Base-by-base conservation (phyloP, 352 stramenopile genomes). In the Globisporangium cylindrosporum region DNA sequence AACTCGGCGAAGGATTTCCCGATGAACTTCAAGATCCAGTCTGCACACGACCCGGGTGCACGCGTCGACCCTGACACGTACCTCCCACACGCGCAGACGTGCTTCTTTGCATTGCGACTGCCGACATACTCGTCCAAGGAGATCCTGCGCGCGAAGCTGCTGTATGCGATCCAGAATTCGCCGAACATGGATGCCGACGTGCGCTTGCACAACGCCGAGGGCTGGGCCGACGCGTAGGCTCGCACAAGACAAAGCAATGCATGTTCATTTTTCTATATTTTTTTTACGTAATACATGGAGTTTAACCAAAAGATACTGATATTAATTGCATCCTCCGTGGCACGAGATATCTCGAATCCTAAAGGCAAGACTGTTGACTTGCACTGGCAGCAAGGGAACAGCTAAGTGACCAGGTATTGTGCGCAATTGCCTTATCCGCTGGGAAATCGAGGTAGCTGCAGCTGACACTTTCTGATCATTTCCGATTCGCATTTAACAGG, bases 61-160 rank as follows among this genome's bases (percentile, higher is more conserved):
- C 79, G 83, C 41, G 75, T 78, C 20, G 75, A 94, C 10, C 88
- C 90, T 1, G 91, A 98, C 68, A 77, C 91, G 64, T 98, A 98
- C 69, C 76, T 99, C 48, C 97, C 97, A 49, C 97, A 98, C 72
- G 97, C 97, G n/a, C 98, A 98, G 70, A 99, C 98, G 9, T 99
- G 98, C 74, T 99, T 99, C 84, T 99, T 99, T 75, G 96, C 93
- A 18, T 78, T 99, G 59, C 93, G 92, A 0, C 78, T 99, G 29
- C 98, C 98, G 24, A 77, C 89, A 59, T 99, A 99, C 77, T 96
- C 91, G 55, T 93, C 78, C 34, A 91, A 97, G 70, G 90, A 97
- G 53, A 78, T 93, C n/a, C 70, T 97, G 66, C 79, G 86, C 8
- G 72, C 82, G 10, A 96, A 95, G 66, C 71, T 98, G 60, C 76